Base-by-base conservation (phyloP, 140 eudicot genomes). In the Senecio squalidus region DNA sequence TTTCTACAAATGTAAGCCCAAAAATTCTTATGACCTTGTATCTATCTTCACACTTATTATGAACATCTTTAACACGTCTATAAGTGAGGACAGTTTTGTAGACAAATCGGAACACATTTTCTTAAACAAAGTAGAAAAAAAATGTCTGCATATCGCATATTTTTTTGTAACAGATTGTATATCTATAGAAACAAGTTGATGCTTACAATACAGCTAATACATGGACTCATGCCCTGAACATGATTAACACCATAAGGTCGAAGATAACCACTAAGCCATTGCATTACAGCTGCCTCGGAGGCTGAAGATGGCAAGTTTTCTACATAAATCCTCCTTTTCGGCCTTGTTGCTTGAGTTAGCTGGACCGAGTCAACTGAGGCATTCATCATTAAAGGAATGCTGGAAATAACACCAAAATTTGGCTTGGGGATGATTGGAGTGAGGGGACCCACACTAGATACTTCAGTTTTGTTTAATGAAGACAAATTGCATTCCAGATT, bases 271-370 rank as follows among this genome's bases (percentile, higher is more conserved):
- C 80, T 82, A 50, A 92, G 73, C 76, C 84, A 84, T 55, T 82
- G 82, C 80, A 77, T 82, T 25, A 92, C 66, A 26, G 74, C 89
- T 71, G 82, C 78, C 66, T 92, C 96, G 55, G 93, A 62, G 55
- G 82, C 81, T 51, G 95, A 82, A 53, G 72, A 38, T n/a, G 96
- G 89, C 76, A 92, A 49, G 66, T 92, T 92, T 71, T 92, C 96
- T 41, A 84, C 82, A 74, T 92, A 92, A 55, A 92, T 84, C 78
- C 99, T 84, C 67, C 99, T 87, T 85, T 77, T 81, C 49, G 96
- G 99, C 43, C 99, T 76, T 53, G 99, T 92, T 8, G 99, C 93
- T 84, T 92, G 95, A 17, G 99, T 92, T 67, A 92, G 78, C 82
- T 92, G 99, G 56, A 92, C 61, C 6, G 96, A 79, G 75, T 92